Evolutionary conservation across 2,329 filamentous ascomycete genomes (phyloP).

Genomic region (Elsinoe necatrix): DNA sequence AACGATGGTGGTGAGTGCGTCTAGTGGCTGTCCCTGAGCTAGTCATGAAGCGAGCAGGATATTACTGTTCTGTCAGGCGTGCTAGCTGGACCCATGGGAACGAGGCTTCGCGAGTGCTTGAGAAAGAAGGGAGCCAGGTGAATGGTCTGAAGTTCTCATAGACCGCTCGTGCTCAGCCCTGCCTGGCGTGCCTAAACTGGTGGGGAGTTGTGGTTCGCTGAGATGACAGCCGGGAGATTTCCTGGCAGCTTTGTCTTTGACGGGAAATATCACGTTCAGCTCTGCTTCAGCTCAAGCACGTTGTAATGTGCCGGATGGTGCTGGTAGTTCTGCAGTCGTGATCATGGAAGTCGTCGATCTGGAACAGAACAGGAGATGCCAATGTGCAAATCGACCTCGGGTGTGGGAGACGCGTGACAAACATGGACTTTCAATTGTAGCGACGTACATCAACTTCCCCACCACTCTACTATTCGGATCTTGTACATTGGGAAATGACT

Average conservation of each 20-base stretch:
- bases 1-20: background rate
- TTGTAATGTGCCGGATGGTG: background rate
- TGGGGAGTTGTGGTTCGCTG: background rate
- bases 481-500: too few species aligned
- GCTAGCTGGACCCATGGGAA: background rate
- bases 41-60: background rate
- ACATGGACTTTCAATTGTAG: too few species aligned
- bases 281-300: background rate
- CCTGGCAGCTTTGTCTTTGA: background rate
- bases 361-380: too few species aligned
- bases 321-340: too few species aligned
- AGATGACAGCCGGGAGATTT: background rate
- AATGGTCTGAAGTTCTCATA: background rate
- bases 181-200: background rate
- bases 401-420: too few species aligned
- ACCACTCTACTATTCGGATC: too few species aligned
- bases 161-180: slow-evolving; percentile 3
- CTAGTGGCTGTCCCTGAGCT: background rate
- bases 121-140: background rate
- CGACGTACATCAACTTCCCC: too few species aligned
- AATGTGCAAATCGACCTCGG: too few species aligned
- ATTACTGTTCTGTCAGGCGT: background rate
- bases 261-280: background rate
- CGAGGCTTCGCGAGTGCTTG: slow-evolving; percentile 8
- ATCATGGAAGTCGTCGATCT: too few species aligned